Evolutionary conservation across 2,329 filamentous ascomycete species (phyloP).

Genomic region (Xylaria sp.): DNA sequence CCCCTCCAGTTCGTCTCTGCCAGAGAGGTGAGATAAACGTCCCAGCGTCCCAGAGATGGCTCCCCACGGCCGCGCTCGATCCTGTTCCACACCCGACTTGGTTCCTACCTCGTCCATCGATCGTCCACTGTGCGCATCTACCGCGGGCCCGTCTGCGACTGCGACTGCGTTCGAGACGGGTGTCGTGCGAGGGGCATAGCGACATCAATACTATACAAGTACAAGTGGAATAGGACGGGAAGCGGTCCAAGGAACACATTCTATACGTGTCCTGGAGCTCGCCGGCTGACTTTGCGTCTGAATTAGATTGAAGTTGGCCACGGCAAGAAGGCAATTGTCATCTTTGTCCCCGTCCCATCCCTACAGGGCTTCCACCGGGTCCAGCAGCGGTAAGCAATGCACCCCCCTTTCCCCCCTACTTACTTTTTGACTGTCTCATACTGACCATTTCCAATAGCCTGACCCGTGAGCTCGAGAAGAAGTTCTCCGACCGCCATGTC

Average conservation of each 20-base stretch:
- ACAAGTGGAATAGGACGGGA: constrained; percentile 75
- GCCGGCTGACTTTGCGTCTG: constrained; percentile 78
- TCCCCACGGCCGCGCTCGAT: constrained; percentile 41
- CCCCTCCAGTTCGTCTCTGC: constrained; percentile 99
- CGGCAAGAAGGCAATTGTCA: constrained; percentile 99
- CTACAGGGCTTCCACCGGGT: constrained; percentile 99
- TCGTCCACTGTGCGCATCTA: constrained; percentile 39
- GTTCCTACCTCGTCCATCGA: constrained; percentile 28
- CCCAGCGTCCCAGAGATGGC: constrained; percentile 34
- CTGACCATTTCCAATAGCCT: constrained; percentile 69
- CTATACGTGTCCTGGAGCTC: constrained; percentile 71
- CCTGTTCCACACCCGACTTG: constrained; percentile 45
- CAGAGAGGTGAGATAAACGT: constrained; percentile 84
- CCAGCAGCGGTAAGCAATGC: constrained; percentile 90
- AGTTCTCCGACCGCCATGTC: constrained; percentile 99
- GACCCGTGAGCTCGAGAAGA: constrained; percentile 99
- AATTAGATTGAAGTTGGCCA: constrained; percentile 99
- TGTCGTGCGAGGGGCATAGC: constrained; percentile 39
- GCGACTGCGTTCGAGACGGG: constrained; percentile 31
- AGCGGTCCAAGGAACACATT: constrained; percentile 74
- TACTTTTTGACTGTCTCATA: constrained; percentile 13
- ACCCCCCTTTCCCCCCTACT: neutral
- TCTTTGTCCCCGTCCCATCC: constrained; percentile 99
- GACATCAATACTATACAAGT: constrained; percentile 44
- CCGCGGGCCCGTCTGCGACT: constrained; percentile 39